A percentile compares a stretch with the other conserved stretches of the same genome.
Evolutionary conservation across 176 grass and related monocot species (phyloP).

Genomic region (Paspalum vaginatum): DNA sequence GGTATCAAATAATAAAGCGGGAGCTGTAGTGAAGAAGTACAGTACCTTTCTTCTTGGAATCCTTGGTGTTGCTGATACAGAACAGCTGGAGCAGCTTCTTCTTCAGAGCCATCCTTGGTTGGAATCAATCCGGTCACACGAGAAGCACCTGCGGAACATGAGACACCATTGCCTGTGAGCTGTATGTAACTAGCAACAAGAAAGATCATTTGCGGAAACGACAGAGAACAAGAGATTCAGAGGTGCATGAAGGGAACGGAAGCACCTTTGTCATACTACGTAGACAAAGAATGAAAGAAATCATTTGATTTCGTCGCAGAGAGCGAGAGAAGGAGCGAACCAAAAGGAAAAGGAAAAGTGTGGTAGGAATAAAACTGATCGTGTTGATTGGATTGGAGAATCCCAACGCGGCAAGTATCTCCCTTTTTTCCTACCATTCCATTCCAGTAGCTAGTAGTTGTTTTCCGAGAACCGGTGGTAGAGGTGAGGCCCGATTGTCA

Average conservation of each 20-base stretch:
- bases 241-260: background rate
- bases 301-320: background rate
- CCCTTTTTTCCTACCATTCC: background rate
- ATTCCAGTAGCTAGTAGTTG: background rate
- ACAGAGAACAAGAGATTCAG: background rate
- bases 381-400: constrained; percentile 29
- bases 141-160: constrained; percentile 26
- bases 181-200: background rate
- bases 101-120: constrained; percentile 41
- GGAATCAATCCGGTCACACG: background rate
- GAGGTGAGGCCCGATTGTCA: background rate
- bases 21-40: no score
- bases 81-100: constrained; percentile 55
- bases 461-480: constrained; percentile 25
- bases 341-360: background rate
- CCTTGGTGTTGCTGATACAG: constrained; percentile 42
- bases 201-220: background rate
- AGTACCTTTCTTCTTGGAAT: constrained; percentile 58
- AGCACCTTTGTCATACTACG: background rate
- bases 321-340: background rate
- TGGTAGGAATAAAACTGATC: background rate
- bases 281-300: constrained; percentile 3
- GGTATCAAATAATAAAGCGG: no score
- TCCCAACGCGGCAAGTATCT: constrained; percentile 35
- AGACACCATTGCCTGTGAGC: background rate